Evolutionary conservation across 495 filamentous ascomycete genomes (phyloP), one percentile per base, ranked within the genome.

Genomic region (Usnea hakonensis): DNA sequence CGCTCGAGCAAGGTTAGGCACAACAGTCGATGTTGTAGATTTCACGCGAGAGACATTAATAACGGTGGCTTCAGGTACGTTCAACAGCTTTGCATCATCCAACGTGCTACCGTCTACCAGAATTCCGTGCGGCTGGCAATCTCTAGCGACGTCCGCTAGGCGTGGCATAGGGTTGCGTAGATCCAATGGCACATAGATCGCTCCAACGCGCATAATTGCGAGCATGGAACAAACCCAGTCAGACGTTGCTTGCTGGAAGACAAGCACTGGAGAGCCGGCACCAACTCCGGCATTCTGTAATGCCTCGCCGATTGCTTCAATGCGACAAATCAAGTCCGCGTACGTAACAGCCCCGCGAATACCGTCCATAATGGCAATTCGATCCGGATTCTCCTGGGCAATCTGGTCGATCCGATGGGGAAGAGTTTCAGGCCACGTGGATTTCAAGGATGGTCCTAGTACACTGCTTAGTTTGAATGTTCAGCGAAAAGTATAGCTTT

Each of bases 101-200:
- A 55, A 32, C 2, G 58, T 61, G 7, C 36, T 54, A 11, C 16
- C 26, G 33, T 65, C 36, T 7, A 14, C 21, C 0, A 68, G 60
- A 3, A 68, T 50, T 0, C 35, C 55, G 3, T 14, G 21, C 3
- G 64, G 53, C 16, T 68, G 35, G 23, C 63, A 66, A 13, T 63
- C 63, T 13, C 58, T 43, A 7, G 67, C 66, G 7, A 78, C 69
- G 3, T 57, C 41, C 0, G 64, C 65, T 0, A 78, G 69, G 0
- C 78, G 74, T 11, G 65, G 28, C 3, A 70, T 35, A 5, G 74
- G 66, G 9, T 69, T 74, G 10, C 72, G 63, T 1, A 72, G 65
- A 44, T 86, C 83, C 3, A 87, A 59, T 0, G 84, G 83, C 5
- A 85, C 64, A 62, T 85, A 86, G 1, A 75, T 61, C 3, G 66